phyloP scores from a whole-genome alignment of 495 filamentous ascomycete genomes.

The Xanthoparmelia taractica region DNA sequence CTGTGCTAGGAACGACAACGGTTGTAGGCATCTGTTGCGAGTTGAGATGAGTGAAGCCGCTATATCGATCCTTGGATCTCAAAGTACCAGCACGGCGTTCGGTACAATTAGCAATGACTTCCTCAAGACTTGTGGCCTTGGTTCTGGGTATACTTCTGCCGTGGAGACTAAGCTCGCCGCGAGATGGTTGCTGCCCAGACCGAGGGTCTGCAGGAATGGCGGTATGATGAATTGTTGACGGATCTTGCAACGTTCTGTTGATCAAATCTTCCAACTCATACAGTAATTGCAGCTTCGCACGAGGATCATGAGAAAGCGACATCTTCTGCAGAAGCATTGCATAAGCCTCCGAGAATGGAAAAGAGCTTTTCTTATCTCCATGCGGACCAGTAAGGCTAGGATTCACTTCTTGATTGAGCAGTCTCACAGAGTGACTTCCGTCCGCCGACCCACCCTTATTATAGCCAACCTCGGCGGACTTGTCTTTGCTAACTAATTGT shows the following conservation, averaged over 20 bases:
- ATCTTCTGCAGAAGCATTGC: conserved; percentile 75
- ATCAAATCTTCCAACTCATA: conserved; percentile 77
- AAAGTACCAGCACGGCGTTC: conserved; percentile 57
- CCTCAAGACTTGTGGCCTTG: conserved; percentile 45
- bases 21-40: conserved; percentile 24
- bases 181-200: background rate
- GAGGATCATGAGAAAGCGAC: conserved; percentile 83
- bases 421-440: background rate
- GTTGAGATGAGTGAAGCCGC: conserved; percentile 16
- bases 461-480: background rate
- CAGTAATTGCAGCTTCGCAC: conserved; percentile 74
- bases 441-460: background rate
- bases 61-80: conserved; percentile 30
- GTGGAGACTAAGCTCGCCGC: background rate
- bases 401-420: background rate
- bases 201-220: conserved; percentile 32
- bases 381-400: background rate
- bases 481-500: background rate
- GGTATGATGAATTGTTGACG: conserved; percentile 29
- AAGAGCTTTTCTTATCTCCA: conserved; percentile 27
- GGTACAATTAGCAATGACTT: conserved; percentile 60
- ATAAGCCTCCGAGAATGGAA: conserved; percentile 70
- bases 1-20: conserved; percentile 48
- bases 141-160: conserved; percentile 22
- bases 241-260: conserved; percentile 31